Conservation (phyloP, 2,329 filamentous ascomycete species). For the Botrytis squamosa region DNA sequence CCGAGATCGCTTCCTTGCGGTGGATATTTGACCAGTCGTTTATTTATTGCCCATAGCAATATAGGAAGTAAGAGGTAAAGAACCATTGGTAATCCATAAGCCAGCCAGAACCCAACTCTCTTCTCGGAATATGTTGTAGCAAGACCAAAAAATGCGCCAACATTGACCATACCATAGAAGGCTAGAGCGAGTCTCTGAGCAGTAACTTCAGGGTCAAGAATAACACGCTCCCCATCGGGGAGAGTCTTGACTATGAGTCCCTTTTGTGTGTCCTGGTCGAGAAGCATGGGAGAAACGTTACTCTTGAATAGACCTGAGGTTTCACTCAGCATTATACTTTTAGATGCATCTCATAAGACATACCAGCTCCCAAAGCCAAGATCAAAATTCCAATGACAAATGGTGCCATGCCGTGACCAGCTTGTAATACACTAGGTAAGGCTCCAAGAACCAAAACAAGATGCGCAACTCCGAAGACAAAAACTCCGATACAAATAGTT, state of each 20-base stretch:
- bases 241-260: constrained; percentile 45
- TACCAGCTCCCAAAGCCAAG: constrained; percentile 36
- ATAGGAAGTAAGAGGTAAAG: constrained; percentile 61
- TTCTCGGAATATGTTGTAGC: constrained; percentile 45
- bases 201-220: constrained; percentile 59
- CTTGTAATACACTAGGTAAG: constrained; percentile 27
- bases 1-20: constrained; percentile 48
- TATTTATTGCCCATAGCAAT: constrained; percentile 42
- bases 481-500: constrained; percentile 51
- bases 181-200: constrained; percentile 45
- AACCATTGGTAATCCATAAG: constrained; percentile 49
- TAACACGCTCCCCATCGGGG: constrained; percentile 58
- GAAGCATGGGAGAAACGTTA: constrained; percentile 62
- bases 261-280: constrained; percentile 53
- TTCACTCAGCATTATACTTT: constrained; percentile 43
- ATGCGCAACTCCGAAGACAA: constrained; percentile 60
- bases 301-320: constrained; percentile 67
- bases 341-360: constrained; percentile 42
- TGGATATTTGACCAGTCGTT: constrained; percentile 45
- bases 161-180: constrained; percentile 71
- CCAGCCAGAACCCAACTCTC: constrained; percentile 51
- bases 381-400: constrained; percentile 34
- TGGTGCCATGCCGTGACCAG: constrained; percentile 62
- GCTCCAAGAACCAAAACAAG: constrained; percentile 50
- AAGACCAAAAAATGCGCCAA: constrained; percentile 55